phyloP scores from a whole-genome alignment of 169 alveolate species.

The Eimeria sp. region DNA sequence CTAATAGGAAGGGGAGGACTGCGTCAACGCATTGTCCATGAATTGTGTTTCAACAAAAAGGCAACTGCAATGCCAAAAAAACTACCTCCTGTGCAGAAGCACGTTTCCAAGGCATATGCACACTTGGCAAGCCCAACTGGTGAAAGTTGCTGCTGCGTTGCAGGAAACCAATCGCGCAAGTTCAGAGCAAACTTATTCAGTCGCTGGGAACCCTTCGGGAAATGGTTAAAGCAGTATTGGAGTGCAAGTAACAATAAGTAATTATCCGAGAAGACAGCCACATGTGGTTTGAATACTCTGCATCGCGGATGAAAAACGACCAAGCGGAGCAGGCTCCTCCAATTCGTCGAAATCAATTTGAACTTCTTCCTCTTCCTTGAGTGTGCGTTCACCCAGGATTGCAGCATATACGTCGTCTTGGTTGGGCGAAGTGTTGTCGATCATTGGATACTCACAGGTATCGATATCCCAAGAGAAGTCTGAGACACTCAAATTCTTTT shows the following conservation, averaged over 20 bases:
- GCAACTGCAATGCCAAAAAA: background rate
- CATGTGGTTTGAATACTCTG: conserved; percentile 38
- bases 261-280: conserved; percentile 57
- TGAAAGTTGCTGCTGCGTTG: background rate
- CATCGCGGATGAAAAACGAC: conserved; percentile 31
- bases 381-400: conserved; percentile 50
- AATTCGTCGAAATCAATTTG: conserved; percentile 63
- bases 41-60: background rate
- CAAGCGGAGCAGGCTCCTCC: conserved; percentile 35
- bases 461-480: conserved; percentile 45
- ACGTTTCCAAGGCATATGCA: background rate
- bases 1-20: background rate
- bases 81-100: background rate
- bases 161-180: background rate
- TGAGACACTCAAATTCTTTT: background rate
- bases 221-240: background rate
- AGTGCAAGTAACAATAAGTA: background rate
- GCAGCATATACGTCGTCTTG: conserved; percentile 29
- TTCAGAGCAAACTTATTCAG: background rate
- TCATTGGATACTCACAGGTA: background rate
- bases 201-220: background rate
- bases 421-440: background rate
- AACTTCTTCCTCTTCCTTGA: conserved; percentile 38
- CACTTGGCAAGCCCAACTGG: background rate
- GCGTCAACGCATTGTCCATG: conserved; percentile 2